Conservation (phyloP, 164 flowering plant genomes). For the Kalanchoe fedtschenkoi region DNA sequence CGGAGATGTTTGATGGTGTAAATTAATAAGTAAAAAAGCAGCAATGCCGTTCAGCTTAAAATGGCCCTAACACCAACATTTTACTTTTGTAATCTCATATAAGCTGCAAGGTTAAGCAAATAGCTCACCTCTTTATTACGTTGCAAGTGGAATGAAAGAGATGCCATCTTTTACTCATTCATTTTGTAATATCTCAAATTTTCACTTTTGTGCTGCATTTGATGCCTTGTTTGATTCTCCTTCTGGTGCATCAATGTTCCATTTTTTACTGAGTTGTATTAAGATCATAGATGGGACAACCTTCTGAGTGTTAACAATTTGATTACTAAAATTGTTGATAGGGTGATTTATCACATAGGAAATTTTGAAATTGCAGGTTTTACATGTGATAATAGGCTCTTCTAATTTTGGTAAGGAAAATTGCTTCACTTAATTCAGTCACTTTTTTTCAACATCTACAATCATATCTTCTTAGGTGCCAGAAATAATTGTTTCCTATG, state of each 20-base stretch:
- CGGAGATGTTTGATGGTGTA: background rate
- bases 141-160: too few relatives aligned
- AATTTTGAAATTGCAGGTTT: slow-evolving; percentile 49
- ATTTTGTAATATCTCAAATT: too few relatives aligned
- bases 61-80: too few relatives aligned
- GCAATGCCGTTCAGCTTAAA: too few relatives aligned
- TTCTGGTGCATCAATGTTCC: background rate
- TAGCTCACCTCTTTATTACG: too few relatives aligned
- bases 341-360: background rate
- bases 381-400: slow-evolving; percentile 75
- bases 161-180: too few relatives aligned
- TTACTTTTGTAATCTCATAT: too few relatives aligned
- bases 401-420: slow-evolving; percentile 52
- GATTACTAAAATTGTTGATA: background rate
- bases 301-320: background rate
- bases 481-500: background rate
- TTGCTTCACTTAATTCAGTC: background rate
- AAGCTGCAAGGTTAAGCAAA: too few relatives aligned
- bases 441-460: background rate
- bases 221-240: too few relatives aligned
- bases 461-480: background rate
- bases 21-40: too few relatives aligned
- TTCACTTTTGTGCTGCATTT: too few relatives aligned
- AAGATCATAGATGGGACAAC: background rate
- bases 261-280: background rate